These are phyloP conservation scores for Nemania sp. DNA, from an alignment of 2,329 filamentous ascomycete species.

Conservation along the genomic window DNA sequence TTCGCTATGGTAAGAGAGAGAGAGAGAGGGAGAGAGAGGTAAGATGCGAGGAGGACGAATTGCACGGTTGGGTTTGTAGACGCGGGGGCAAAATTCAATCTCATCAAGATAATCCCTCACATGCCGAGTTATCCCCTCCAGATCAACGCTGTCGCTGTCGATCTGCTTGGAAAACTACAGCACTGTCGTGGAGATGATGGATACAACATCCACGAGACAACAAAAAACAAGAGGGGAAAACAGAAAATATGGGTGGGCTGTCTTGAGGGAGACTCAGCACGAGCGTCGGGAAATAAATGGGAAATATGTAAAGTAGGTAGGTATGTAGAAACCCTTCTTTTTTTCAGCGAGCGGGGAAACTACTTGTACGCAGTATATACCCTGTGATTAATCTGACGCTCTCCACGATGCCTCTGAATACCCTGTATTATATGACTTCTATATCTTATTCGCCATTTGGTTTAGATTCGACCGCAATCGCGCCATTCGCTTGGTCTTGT, in stretches of 20 bases:
- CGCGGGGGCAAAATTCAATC: not conserved
- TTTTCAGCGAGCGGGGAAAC: not conserved
- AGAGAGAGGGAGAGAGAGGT: no score
- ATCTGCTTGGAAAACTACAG: not conserved
- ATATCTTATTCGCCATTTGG: not conserved
- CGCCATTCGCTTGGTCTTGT: conserved; percentile 47
- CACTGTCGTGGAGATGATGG: not conserved
- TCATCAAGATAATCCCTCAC: not conserved
- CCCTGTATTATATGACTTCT: conserved; percentile 10
- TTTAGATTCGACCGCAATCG: conserved; percentile 1
- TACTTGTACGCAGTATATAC: not conserved
- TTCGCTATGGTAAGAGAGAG: no score
- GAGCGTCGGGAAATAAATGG: no score
- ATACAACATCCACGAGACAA: no score
- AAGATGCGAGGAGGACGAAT: not conserved
- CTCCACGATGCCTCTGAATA: not conserved
- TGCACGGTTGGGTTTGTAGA: not conserved
- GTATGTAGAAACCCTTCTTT: no score
- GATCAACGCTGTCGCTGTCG: not conserved
- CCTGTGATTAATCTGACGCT: not conserved
- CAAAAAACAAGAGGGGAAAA: no score
- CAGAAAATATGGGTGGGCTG: no score
- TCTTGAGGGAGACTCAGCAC: no score
- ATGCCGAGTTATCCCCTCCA: not conserved
- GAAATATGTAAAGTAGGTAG: not conserved